Base-by-base conservation (phyloP, 805 yeast genomes). In the Nakazawaea ambrosiae region DNA sequence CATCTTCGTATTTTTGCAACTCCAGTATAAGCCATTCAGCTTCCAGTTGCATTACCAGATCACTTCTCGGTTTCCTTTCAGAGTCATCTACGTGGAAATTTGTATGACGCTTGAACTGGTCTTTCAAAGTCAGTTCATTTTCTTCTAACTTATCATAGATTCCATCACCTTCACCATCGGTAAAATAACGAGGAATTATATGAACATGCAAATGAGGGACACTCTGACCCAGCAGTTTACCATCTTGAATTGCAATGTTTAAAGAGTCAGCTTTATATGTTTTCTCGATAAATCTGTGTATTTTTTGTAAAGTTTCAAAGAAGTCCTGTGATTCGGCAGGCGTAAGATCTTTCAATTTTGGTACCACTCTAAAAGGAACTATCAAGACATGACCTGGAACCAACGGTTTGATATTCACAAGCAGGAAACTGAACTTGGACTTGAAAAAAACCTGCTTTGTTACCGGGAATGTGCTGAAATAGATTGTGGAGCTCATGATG, bases 191-290 rank as follows among this genome's bases (percentile, higher is more conserved):
- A 5, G 99, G 99, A 16, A 92, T 88, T 15, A 92, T 61, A 55
- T 92, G 99, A 16, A 96, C 82, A 57, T 92, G 98, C 20, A 90
- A 68, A 58, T 92, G 98, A 4, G 97, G 95, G 2, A 92, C 80
- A n/a, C 89, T 75, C 55, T 92, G 98, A 3, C 98, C 98, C 1
- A 97, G 90, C 34, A 87, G 87, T 0, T 88, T 84, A 0, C 98
- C 98, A 55, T 92, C 99, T 56, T 92, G 99, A 42, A 94, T 86
- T 9, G 97, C 90, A 27, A 92, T 70, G 53, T 94, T 94, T 42
- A 88, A 53, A 1, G 95, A 68, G 48, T 89, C 94, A 2, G 96
- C 95, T 25, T 78, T 68, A 55, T 79, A 92, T 10, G 69, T 63
- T 40, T 66, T 51, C 45, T 71, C 78, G 12, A 92, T 78, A 45